Base-by-base conservation (phyloP, 768 basidiomycete species). In the Lactifluus subvellereus region DNA sequence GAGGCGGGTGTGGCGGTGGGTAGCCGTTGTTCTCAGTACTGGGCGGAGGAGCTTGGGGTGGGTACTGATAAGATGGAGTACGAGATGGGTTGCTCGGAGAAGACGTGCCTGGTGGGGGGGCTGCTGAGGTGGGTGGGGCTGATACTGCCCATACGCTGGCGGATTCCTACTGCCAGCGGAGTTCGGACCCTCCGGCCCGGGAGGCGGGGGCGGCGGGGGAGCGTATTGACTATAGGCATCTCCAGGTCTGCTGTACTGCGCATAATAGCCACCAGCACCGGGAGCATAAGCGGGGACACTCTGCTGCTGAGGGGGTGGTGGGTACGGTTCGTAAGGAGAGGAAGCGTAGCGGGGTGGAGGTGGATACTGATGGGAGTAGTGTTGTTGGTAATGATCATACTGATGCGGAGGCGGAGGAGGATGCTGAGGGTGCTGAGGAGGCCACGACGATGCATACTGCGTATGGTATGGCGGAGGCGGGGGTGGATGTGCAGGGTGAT, bases 291-390 rank as follows among this genome's bases (percentile, higher is more conserved):
- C 30, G 7, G 58, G 57, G 2, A 65, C 54, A 22, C 54, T 47
- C 37, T 67, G 66, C 52, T 64, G 66, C 30, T 66, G 65, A 45
- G 66, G 62, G n/a, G 66, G 66, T 1, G 64, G 64, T 8, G 35
- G 37, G 57, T 67, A 66, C 4, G 64, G 55, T 8, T 65, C 63
- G 18, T 67, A 61, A 20, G 14, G 38, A 35, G 51, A 13, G 2
- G 66, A 52, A 16, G 66, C 22, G 27, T 67, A 65, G 30, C 66
- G 59, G 10, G 61, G 61, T 0, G 65, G 65, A 7, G 63, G 59
- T 16, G 59, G 51, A 50, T 66, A 66, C n/a, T 57, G 64, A 37
- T 51, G 59, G 6, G 59, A 4, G 48, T 61, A 61, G 43, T 67
- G 64, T 20, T 59, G 59, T 5, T 35, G 57, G 45, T 66, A 66